Evolutionary conservation across 352 stramenopile species (phyloP).

Genomic region (Globisporangium orthogonon): DNA sequence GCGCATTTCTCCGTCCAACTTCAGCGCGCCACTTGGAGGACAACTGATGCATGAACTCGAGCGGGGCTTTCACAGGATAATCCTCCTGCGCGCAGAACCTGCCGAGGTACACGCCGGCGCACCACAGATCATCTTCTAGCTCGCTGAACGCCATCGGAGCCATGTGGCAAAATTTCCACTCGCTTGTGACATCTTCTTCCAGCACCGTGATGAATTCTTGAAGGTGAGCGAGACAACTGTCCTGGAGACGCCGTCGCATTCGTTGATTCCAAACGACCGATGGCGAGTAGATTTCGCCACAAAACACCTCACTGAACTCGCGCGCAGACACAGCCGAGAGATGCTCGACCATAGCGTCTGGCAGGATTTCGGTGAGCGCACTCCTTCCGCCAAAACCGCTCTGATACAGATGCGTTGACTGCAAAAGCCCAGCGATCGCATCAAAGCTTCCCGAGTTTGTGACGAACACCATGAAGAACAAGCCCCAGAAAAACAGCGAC

Average conservation of each 20-base stretch:
- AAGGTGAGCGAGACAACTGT: slow-evolving; percentile 88
- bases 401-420: slow-evolving; percentile 59
- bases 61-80: slow-evolving; percentile 79
- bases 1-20: slow-evolving; percentile 20
- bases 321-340: slow-evolving; percentile 75
- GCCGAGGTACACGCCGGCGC: slow-evolving; percentile 90
- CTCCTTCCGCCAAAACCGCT: slow-evolving; percentile 42
- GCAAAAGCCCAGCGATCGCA: slow-evolving; percentile 54
- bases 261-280: slow-evolving; percentile 93
- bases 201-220: slow-evolving; percentile 88
- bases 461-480: slow-evolving; percentile 77
- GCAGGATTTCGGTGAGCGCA: slow-evolving; percentile 84
- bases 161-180: slow-evolving; percentile 92
- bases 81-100: slow-evolving; percentile 88
- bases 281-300: slow-evolving; percentile 76
- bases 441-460: slow-evolving; percentile 40
- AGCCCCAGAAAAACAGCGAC: slow-evolving; percentile 51
- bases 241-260: slow-evolving; percentile 88
- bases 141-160: slow-evolving; percentile 87
- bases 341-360: slow-evolving; percentile 86
- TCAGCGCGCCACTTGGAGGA: slow-evolving; percentile 81
- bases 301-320: slow-evolving; percentile 89
- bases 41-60: slow-evolving; percentile 82
- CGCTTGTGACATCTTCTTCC: slow-evolving; percentile 78
- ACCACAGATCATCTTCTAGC: slow-evolving; percentile 90